Evolutionary conservation across 495 filamentous ascomycete genomes (phyloP).

Genomic region (Hyaloscypha hepaticicola): DNA sequence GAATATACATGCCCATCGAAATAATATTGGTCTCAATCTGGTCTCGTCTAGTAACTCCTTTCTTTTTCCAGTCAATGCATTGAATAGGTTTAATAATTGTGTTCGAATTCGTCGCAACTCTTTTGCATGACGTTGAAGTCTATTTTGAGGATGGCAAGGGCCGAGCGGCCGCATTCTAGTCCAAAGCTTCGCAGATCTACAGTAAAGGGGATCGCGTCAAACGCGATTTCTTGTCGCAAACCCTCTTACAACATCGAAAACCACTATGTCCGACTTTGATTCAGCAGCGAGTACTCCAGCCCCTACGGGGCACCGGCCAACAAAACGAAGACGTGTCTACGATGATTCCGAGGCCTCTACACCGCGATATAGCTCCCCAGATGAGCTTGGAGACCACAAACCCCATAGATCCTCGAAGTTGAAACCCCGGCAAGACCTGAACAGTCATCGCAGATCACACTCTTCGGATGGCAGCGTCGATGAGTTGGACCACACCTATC

Average conservation of each 20-base stretch:
- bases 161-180: constrained; percentile 2
- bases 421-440: constrained; percentile 20
- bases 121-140: background rate
- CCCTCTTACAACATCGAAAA: background rate
- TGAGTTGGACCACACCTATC: constrained; percentile 30
- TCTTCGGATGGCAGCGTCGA: constrained; percentile 31
- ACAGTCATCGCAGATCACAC: constrained; percentile 35
- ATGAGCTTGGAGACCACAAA: constrained; percentile 46
- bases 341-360: constrained; percentile 32
- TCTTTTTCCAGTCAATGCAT: background rate
- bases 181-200: background rate
- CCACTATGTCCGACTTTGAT: constrained; percentile 41
- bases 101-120: constrained; percentile 14
- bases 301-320: constrained; percentile 10
- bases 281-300: constrained; percentile 29
- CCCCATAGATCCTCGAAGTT: constrained; percentile 23
- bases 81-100: background rate
- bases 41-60: background rate
- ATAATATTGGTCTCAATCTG: constrained; percentile 12
- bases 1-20: constrained; percentile 9
- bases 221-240: background rate
- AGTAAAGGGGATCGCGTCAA: constrained; percentile 10
- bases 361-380: constrained; percentile 50
- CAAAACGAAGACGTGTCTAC: constrained; percentile 30
- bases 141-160: background rate